Percentiles rank a stretch among this genome's conserved stretches.
Evolutionary conservation across 1,284 basidiomycete species (phyloP).

Genomic region (Uromyces viciae-fabae): DNA sequence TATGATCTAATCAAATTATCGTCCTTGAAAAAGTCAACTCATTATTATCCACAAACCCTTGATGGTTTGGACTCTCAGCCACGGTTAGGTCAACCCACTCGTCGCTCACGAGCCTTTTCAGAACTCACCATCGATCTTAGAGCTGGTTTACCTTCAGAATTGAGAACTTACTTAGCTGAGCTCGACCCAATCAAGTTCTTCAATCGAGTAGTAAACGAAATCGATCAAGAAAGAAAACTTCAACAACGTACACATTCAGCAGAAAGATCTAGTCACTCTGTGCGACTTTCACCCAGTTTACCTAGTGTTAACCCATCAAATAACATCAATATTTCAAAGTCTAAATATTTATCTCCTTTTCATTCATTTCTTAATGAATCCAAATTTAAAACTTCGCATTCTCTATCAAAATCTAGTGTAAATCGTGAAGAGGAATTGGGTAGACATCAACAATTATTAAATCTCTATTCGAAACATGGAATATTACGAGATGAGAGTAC

Average conservation of each 20-base stretch:
- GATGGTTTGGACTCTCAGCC: background rate
- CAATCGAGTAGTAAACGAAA: conserved; percentile 11
- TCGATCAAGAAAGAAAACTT: conserved; percentile 1
- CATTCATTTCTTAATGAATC: background rate
- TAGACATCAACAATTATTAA: background rate
- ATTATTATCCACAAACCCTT: background rate
- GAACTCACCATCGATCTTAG: conserved; percentile 7
- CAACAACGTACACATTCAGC: background rate
- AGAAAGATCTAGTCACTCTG: too few relatives aligned
- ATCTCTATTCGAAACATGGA: background rate
- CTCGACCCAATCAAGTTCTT: conserved; percentile 10
- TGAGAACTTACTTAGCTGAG: background rate
- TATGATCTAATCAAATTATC: conserved; percentile 14
- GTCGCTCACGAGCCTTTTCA: background rate
- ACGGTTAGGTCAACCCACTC: background rate
- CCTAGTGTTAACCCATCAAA: background rate
- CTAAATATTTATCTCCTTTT: conserved; percentile 1
- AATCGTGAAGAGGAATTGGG: background rate
- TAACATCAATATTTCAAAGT: background rate
- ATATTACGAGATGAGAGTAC: conserved; percentile 10
- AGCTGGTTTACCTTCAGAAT: background rate
- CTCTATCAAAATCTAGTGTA: background rate
- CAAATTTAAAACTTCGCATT: background rate
- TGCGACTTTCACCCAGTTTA: background rate
- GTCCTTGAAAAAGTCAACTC: background rate